These are phyloP conservation scores for Diphasiastrum complanatum DNA, from an alignment of 83 land plant genomes.

Conservation along the genomic window DNA sequence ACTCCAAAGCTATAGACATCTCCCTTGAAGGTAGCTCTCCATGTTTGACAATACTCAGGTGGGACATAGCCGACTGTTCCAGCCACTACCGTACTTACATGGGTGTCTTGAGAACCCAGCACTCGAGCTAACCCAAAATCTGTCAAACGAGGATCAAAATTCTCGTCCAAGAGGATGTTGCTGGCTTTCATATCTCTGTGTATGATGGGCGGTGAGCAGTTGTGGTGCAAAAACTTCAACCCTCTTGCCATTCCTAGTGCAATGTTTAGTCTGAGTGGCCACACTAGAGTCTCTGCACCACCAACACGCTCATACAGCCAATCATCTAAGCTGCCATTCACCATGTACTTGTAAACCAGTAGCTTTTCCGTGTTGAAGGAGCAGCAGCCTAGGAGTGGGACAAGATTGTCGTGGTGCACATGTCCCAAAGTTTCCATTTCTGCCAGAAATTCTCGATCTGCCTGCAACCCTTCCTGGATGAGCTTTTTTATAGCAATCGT, in stretches of 20 bases:
- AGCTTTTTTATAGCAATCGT: constrained; percentile 15
- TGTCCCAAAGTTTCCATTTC: constrained; percentile 10
- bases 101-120: background rate
- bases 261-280: background rate
- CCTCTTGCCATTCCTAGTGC: constrained; percentile 9
- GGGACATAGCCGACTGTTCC: constrained; percentile 13
- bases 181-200: constrained; percentile 16
- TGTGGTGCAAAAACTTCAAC: constrained; percentile 9
- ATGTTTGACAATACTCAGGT: constrained; percentile 7
- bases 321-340: constrained; percentile 19
- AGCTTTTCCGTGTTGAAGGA: constrained; percentile 4
- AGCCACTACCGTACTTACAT: constrained; percentile 7
- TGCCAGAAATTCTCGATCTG: constrained; percentile 13
- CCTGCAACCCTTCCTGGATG: background rate
- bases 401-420: constrained; percentile 8
- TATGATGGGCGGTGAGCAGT: constrained; percentile 13
- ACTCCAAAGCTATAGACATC: constrained; percentile 27
- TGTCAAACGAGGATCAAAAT: constrained; percentile 6
- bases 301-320: background rate
- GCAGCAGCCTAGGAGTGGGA: constrained; percentile 8
- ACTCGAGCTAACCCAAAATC: constrained; percentile 12
- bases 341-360: constrained; percentile 9
- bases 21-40: constrained; percentile 9
- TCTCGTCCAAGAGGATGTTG: constrained; percentile 15
- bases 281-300: background rate